Evolutionary conservation across 2,329 filamentous ascomycete species (phyloP), one percentile per base, ranked within the genome.

Genomic region (Juglanconis oblonga): DNA sequence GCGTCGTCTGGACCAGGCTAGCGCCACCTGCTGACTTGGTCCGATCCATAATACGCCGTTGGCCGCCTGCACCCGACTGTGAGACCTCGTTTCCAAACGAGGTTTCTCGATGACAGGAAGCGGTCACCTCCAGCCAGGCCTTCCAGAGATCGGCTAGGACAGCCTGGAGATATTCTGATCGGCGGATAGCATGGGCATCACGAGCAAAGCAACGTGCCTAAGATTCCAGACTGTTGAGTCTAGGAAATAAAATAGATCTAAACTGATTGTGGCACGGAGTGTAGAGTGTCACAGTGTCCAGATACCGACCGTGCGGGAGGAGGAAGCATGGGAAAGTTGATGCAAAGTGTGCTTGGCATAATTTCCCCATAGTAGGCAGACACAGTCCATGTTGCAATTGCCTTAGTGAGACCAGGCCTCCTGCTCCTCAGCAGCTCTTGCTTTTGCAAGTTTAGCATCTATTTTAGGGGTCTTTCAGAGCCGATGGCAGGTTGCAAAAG

Each of bases 31-130:
- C 13, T 17, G 29, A 24, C 36, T 42, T 8, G 35, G 17, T 14
- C 13, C 17, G 54, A 49, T 56, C 54, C 31, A 44, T 57, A 57
- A 50, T 24, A 55, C 53, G 53, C 53, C 33, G 51, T 57, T 45
- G 55, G 55, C 40, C 47, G 29, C 48, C 38, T 36, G 5, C 8
- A 40, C 4, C 31, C 31, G 47, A 32, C 29, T 31, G n/a, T 51
- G 5, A 51, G 48, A 35, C 48, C 48, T 35, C 48, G 31, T 35
- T 51, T 13, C 48, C 14, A 24, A 24, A 24, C 2, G 24, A 24
- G 24, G 24, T 24, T 24, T 24, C 24, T n/a, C 5, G 48, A 35
- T 13, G 31, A 50, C 48, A 50, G 35, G 48, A 33, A 31, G 13
- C 48, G 14, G 14, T 50, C 48, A 50, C 31, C 17, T 24, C 13